Evolutionary conservation across 106 monocot species (phyloP), one percentile per base, ranked within the genome.

Genomic region (Dioscorea alata): DNA sequence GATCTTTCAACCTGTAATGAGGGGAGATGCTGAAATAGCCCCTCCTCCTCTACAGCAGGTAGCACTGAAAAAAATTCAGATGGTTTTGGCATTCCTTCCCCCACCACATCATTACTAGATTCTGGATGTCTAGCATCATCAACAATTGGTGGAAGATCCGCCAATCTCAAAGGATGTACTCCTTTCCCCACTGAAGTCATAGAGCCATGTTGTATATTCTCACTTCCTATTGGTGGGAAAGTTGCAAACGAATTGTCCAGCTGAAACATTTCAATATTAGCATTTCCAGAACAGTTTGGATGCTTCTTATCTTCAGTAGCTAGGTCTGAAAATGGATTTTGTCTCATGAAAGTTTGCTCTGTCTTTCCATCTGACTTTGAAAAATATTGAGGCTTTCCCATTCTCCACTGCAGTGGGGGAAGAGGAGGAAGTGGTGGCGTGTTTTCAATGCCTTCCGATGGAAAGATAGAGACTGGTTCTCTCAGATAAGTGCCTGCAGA

Each of bases 331-430:
- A 57, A 64, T 67, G 72, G 23, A 56, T 51, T 70, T 49, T 72
- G 49, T 31, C 15, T 58, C 42, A 9, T 13, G 19, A 24, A 31
- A 59, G 61, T 57, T 60, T 42, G 28, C 69, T 31, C 49, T 52
- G 53, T 31, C 64, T 66, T 71, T 42, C 49, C 66, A 61, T 42
- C 33, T 70, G 79, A 12, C 18, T 64, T 21, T 49, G 69, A 31
- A 69, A 80, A 69, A 14, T 79, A 57, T n/a, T 35, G 74, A 71
- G 74, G 68, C 66, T 87, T 97, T 77, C 89, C 92, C 50, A 77
- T 62, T 78, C 88, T 97, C 97, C 97, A 97, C 49, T 85, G 68
- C 50, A 97, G 59, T 25, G 97, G 97, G 23, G 89, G 96, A 65
- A 92, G 85, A 32, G 92, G 89, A 19, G 89, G 96, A 67, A 84